A percentile compares a stretch with the other conserved stretches of the same genome.
phyloP scores from a whole-genome alignment of 2,329 filamentous ascomycete genomes.

The Catunica adiposa region DNA sequence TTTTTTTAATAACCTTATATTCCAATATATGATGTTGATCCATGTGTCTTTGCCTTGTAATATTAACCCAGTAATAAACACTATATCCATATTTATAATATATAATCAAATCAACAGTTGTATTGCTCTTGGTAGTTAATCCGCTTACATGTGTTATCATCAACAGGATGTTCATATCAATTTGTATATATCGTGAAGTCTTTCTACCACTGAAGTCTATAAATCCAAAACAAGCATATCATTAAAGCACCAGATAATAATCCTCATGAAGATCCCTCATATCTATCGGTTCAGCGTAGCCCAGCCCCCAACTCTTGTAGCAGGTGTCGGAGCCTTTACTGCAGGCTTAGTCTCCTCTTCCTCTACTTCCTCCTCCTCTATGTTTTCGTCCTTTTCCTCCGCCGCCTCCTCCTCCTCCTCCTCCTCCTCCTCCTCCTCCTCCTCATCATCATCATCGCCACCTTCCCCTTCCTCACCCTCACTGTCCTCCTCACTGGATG shows the following conservation, averaged over 20 bases:
- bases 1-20: neutral
- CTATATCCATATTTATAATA: too few species aligned
- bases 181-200: too few species aligned
- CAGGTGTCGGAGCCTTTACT: neutral
- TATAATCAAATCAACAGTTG: too few species aligned
- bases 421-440: slow-evolving; percentile 25
- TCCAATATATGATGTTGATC: neutral
- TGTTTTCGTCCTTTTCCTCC: too few species aligned
- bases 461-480: slow-evolving; percentile 25
- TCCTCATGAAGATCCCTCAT: neutral
- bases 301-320: slow-evolving; percentile 12
- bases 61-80: too few species aligned
- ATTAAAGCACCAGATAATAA: neutral
- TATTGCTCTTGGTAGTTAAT: too few species aligned
- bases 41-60: too few species aligned
- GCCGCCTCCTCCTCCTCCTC: slow-evolving; percentile 23
- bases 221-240: neutral
- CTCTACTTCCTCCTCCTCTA: slow-evolving; percentile 12
- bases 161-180: too few species aligned
- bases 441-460: slow-evolving; percentile 19
- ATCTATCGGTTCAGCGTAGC: slow-evolving; percentile 11
- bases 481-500: slow-evolving; percentile 26
- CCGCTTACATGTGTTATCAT: too few species aligned
- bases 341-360: neutral
- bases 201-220: neutral